phyloP scores from a whole-genome alignment of 2,329 filamentous ascomycete species.

The Bipolaris sorokiniana region DNA sequence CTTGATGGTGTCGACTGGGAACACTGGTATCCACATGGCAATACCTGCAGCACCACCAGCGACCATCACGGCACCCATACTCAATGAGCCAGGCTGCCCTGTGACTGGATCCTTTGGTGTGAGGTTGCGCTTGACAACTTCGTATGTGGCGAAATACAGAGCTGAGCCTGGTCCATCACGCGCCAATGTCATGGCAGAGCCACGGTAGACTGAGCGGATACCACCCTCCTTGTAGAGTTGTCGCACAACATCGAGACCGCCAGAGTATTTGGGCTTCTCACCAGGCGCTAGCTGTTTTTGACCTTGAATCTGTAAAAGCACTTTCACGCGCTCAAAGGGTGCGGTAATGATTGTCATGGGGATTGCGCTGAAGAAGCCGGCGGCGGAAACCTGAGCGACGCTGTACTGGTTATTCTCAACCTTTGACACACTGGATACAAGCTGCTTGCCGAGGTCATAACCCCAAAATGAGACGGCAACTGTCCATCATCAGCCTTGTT shows the following conservation, averaged over 20 bases:
- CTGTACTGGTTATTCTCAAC: conserved; percentile 74
- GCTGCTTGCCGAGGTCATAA: conserved; percentile 91
- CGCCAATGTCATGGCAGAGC: conserved; percentile 86
- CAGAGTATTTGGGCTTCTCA: conserved; percentile 89
- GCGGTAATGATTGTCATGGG: conserved; percentile 99
- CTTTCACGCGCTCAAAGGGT: conserved; percentile 98
- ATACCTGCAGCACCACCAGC: conserved; percentile 91
- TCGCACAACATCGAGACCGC: conserved; percentile 86
- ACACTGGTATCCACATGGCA: conserved; percentile 99
- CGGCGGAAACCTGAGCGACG: conserved; percentile 86
- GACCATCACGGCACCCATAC: conserved; percentile 78
- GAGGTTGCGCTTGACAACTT: conserved; percentile 86
- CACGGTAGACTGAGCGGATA: conserved; percentile 88
- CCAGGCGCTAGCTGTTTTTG: conserved; percentile 84
- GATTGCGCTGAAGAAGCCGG: conserved; percentile 92
- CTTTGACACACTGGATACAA: conserved; percentile 73
- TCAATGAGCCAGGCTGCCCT: conserved; percentile 79
- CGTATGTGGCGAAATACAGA: conserved; percentile 97
- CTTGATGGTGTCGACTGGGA: conserved; percentile 97
- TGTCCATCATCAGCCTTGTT: conserved; percentile 35
- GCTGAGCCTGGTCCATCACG: conserved; percentile 92
- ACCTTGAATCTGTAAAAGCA: conserved; percentile 96
- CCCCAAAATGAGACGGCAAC: conserved; percentile 76
- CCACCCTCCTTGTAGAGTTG: conserved; percentile 94
- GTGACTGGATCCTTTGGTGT: conserved; percentile 77